phyloP scores from a whole-genome alignment of 2,329 filamentous ascomycete genomes.

The Calonectria henricotiae region DNA sequence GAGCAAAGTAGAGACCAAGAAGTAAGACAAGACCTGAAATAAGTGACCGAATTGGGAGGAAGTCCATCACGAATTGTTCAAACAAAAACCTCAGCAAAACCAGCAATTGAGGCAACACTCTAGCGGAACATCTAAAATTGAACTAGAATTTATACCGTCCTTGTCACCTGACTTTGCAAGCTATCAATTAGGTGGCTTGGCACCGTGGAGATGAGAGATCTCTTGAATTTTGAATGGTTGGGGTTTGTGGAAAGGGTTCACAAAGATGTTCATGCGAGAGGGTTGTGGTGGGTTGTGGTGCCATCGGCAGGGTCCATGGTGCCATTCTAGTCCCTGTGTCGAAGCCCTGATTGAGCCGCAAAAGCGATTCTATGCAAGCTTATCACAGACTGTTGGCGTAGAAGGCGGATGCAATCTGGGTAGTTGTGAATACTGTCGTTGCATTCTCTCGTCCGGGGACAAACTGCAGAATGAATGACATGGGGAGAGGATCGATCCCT shows the following conservation, averaged over 20 bases:
- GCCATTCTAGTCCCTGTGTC: slow-evolving; percentile 7
- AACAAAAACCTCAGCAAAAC: neutral
- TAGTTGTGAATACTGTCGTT: too few species aligned
- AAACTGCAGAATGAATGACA: too few species aligned
- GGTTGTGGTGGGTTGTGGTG: slow-evolving; percentile 11
- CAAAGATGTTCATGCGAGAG: slow-evolving; percentile 5
- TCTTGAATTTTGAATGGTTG: neutral
- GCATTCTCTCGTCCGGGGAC: too few species aligned
- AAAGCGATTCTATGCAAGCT: neutral
- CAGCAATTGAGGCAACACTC: neutral
- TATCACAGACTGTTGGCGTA: slow-evolving; percentile 9
- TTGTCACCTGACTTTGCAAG: neutral
- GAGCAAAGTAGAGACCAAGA: neutral
- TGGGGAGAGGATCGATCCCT: too few species aligned
- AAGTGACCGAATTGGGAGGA: neutral
- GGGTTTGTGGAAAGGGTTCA: slow-evolving; percentile 13
- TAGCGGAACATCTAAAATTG: too few species aligned
- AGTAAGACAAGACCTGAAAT: slow-evolving; percentile 5
- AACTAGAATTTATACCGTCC: slow-evolving; percentile 7
- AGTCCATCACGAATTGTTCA: neutral
- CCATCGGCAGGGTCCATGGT: slow-evolving; percentile 9
- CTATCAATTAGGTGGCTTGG: neutral
- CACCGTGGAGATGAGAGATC: neutral
- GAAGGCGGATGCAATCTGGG: too few species aligned
- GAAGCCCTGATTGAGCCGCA: slow-evolving; percentile 10